A percentile compares a stretch with the other conserved stretches of the same genome.
Conservation (phyloP, 176 grass and related monocot genomes). For the Carex cristatella region DNA sequence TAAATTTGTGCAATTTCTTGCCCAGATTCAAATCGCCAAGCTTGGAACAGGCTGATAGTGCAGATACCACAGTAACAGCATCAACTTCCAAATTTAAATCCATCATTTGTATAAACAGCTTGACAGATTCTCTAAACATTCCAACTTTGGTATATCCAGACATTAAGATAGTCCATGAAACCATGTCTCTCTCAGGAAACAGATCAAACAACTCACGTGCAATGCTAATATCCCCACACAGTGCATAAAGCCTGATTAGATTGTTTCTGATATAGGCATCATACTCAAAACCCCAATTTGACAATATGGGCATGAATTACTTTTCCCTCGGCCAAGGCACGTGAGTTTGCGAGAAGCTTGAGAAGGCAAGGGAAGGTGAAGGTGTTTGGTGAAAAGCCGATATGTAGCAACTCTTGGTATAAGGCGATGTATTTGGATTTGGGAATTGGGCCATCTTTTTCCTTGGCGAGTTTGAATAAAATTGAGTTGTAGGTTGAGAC, state of each 20-base stretch:
- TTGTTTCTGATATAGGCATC: conserved; percentile 33
- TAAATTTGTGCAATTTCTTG: conserved; percentile 38
- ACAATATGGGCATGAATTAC: conserved; percentile 23
- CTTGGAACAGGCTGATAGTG: conserved; percentile 49
- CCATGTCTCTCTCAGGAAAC: not conserved
- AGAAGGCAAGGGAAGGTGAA: conserved; percentile 37
- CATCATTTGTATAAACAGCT: conserved; percentile 5
- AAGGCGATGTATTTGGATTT: conserved; percentile 21
- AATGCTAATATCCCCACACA: conserved; percentile 19
- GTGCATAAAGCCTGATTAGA: conserved; percentile 31
- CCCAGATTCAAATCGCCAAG: conserved; percentile 28
- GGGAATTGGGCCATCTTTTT: not conserved
- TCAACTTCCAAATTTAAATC: conserved; percentile 20
- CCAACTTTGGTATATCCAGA: conserved; percentile 21
- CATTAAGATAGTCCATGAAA: conserved; percentile 20
- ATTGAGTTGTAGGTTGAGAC: conserved; percentile 18
- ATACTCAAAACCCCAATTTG: conserved; percentile 29
- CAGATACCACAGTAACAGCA: conserved; percentile 23
- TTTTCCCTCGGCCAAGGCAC: conserved; percentile 18
- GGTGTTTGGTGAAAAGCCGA: conserved; percentile 18
- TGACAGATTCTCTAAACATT: not conserved
- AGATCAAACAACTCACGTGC: conserved; percentile 18
- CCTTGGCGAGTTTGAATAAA: not conserved
- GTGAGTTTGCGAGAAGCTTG: conserved; percentile 16
- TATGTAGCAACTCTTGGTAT: conserved; percentile 20